These are phyloP conservation scores for Bisporella sp. DNA, from an alignment of 2,329 filamentous ascomycete species.

Conservation along the genomic window DNA sequence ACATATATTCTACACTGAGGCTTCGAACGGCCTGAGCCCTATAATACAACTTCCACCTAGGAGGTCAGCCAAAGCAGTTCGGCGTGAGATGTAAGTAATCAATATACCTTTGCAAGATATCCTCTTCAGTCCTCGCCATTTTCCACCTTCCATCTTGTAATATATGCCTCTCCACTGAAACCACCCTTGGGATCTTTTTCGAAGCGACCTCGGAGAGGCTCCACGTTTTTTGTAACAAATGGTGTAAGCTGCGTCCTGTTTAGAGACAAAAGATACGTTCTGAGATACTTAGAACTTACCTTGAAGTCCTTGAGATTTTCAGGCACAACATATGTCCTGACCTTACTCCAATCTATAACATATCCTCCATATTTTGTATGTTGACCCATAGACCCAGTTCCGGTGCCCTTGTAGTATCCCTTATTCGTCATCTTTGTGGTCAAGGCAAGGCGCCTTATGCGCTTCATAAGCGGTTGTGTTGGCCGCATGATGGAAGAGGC, in stretches of 20 bases:
- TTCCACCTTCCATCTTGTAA: conserved; percentile 60
- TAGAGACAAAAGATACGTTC: not conserved
- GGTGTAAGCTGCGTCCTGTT: conserved; percentile 60
- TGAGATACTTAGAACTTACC: conserved; percentile 39
- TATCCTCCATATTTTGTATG: conserved; percentile 83
- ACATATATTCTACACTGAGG: too few relatives aligned
- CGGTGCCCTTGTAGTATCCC: conserved; percentile 95
- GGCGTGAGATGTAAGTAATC: too few relatives aligned
- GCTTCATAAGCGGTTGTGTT: conserved; percentile 58
- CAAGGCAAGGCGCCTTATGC: conserved; percentile 68
- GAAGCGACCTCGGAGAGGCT: conserved; percentile 45
- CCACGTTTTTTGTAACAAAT: conserved; percentile 61
- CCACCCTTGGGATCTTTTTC: conserved; percentile 45
- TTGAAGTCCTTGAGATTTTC: conserved; percentile 61
- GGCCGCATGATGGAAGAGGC: conserved; percentile 49
- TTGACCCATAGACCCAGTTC: conserved; percentile 77
- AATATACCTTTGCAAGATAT: not conserved
- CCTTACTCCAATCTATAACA: conserved; percentile 75
- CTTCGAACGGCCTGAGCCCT: too few relatives aligned
- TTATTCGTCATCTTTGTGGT: conserved; percentile 91
- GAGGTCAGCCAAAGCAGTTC: too few relatives aligned
- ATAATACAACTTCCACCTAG: too few relatives aligned
- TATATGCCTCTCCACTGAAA: conserved; percentile 53
- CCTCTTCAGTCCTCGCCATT: conserved; percentile 44
- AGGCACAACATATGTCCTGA: conserved; percentile 85